Conservation (phyloP, 805 yeast genomes). For the Yamadazyma nakazawae region DNA sequence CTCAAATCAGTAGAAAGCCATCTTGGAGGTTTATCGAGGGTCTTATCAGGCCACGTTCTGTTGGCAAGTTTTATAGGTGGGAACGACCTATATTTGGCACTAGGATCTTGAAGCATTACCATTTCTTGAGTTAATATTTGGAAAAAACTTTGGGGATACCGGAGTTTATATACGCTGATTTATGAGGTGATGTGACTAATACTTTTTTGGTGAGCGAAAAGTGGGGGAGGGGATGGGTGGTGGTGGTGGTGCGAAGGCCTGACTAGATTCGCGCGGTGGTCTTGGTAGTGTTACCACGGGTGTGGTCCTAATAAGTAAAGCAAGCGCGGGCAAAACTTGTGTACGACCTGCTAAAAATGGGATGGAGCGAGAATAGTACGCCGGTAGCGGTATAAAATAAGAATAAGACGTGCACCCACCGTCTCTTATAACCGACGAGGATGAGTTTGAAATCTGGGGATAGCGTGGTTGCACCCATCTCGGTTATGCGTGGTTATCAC, state of each 20-base stretch:
- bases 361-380: neutral
- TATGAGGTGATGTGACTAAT: constrained; percentile 4
- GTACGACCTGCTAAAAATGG: too few relatives aligned
- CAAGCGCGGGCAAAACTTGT: too few relatives aligned
- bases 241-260: too few relatives aligned
- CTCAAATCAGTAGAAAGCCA: constrained; percentile 83
- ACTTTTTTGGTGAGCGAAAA: too few relatives aligned
- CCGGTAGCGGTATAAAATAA: neutral
- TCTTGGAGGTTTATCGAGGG: constrained; percentile 63
- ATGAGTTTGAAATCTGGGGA: neutral
- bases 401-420: neutral
- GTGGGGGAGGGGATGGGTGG: too few relatives aligned
- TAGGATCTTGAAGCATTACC: constrained; percentile 54
- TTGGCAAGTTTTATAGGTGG: constrained; percentile 53
- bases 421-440: neutral
- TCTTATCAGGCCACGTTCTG: constrained; percentile 67
- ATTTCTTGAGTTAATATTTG: constrained; percentile 5
- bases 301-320: too few relatives aligned
- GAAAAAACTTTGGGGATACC: neutral
- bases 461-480: neutral
- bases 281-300: too few relatives aligned
- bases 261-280: too few relatives aligned
- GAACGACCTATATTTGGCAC: constrained; percentile 58
- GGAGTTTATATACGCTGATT: neutral
- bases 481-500: neutral